Base-by-base conservation (phyloP, 2,329 filamentous ascomycete genomes). In the Alternaria arbusti region DNA sequence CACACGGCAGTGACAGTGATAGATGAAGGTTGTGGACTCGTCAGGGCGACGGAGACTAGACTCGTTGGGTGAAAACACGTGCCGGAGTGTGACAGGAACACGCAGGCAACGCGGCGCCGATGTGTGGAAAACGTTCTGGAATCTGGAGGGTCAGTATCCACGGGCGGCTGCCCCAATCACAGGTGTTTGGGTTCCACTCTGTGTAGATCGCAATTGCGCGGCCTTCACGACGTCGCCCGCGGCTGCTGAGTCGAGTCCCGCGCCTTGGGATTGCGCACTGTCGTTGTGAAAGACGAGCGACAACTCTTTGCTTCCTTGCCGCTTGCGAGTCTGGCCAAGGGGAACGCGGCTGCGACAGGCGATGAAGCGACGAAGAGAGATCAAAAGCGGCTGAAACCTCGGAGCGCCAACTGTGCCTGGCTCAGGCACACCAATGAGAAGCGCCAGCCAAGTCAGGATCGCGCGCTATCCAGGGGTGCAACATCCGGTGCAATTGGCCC, bases 371-470 rank as follows among this genome's bases (percentile, higher is more conserved):
- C 45, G 22, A 30, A 23, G 57, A 50, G 28, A 22, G 47, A 52
- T 54, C 57, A 46, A 50, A 51, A 32, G 58, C 54, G 40, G 58
- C 54, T 68, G 66, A 68, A 68, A 68, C 65, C 57, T 66, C 28
- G 60, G 60, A 54, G 57, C 58, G 68, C 64, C 66, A 57, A 66
- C 60, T 57, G 70, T 71, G 62, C 66, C 68, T 73, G 70, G 62
- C 58, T 54, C 74, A 78, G 74, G 74, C 30, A 77, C 74, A 73
- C 75, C 75, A 78, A 78, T 77, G 50, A 66, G 40, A 11, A 26
- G 8, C 10, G 10, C 17, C 17, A 8, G n/a, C 56, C 25, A 26
- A 51, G 47, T 60, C 62, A 61, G 54, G 58, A 64, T 43, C 40
- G 23, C 30, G 15, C 49, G 17, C 30, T 49, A 26, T 25, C 43